Base-by-base conservation (phyloP, 345 rosid genomes). In the Aquilaria yunnanensis region DNA sequence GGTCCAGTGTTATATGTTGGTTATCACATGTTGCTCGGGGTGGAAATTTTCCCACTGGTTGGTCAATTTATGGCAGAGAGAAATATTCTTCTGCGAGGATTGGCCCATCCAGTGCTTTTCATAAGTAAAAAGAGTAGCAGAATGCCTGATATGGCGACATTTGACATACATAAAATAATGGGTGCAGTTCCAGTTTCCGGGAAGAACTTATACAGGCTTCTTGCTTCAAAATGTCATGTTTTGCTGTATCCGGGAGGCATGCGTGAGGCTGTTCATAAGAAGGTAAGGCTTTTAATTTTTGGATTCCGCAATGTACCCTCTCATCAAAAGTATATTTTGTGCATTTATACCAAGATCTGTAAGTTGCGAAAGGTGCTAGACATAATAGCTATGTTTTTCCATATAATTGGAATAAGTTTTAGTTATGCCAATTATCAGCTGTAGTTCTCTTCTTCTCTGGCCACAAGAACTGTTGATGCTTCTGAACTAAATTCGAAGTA, bases 1-100 rank as follows among this genome's bases (percentile, higher is more conserved):
- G 94, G 94, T 50, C 91, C 96, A 4, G 94, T 86, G 47, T 69
- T 89, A 48, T 74, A 70, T 3, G 86, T 89, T 56, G 96, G 94
- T n/a, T 81, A 89, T 70, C 96, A 86, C 70, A 85, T 87, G 94
- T 23, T 89, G 46, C 52, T 84, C 14, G 91, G 93, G 53, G 34
- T 80, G 10, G 93, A 89, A 33, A 49, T 81, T 53, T 57, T 56
- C 51, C 86, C 89, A 5, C 10, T 89, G 72, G 31, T 83, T 5
- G 43, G 34, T 56, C 67, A 61, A 57, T 37, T 85, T 47, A 16
- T 81, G 56, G 23, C 47, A 6, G 80, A 89, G 63, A 81, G 71
- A 58, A 86, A 85, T 54, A 77, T 89, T 62, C 78, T 77, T 60
- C 10, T 89, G 68, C 78, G 89, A 23, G 91, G 91, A 13, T 68